Conservation (phyloP, 2,329 filamentous ascomycete genomes). For the Madurella fahalii region DNA sequence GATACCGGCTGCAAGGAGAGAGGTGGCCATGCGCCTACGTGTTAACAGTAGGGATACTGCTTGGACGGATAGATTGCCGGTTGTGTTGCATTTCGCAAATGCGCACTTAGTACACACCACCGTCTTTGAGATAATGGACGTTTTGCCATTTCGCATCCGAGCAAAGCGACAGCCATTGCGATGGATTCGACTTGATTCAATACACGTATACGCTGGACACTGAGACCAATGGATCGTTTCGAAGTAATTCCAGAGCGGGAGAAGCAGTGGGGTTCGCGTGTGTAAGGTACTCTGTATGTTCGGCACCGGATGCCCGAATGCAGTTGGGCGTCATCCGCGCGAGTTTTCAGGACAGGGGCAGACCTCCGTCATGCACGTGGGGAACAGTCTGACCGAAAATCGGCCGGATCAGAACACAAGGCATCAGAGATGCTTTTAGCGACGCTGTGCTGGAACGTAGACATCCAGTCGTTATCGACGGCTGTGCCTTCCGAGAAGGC, state of each 20-base stretch:
- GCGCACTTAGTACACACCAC: conserved; percentile 9
- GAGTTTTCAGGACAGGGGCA: background rate
- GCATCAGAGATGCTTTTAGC: too few relatives aligned
- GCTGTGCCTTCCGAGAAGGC: too few relatives aligned
- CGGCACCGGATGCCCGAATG: background rate
- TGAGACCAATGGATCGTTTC: too few relatives aligned
- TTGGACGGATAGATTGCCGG: background rate
- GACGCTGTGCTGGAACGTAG: background rate
- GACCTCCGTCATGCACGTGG: background rate
- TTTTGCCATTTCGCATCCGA: conserved; percentile 4
- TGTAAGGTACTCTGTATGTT: too few relatives aligned
- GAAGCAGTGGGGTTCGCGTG: background rate
- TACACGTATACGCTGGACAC: too few relatives aligned
- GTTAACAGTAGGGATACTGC: conserved; percentile 28
- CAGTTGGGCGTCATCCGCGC: background rate
- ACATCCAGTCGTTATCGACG: background rate
- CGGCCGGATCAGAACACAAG: background rate
- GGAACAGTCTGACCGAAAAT: background rate
- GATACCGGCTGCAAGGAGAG: conserved; percentile 3
- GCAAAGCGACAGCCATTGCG: background rate
- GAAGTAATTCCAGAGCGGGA: background rate
- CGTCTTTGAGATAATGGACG: background rate
- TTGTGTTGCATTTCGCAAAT: conserved; percentile 17
- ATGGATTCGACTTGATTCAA: background rate
- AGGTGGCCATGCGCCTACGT: conserved; percentile 8